Conservation (phyloP, 2,329 filamentous ascomycete genomes). For the Graphilbum ipis-grandicollis region DNA sequence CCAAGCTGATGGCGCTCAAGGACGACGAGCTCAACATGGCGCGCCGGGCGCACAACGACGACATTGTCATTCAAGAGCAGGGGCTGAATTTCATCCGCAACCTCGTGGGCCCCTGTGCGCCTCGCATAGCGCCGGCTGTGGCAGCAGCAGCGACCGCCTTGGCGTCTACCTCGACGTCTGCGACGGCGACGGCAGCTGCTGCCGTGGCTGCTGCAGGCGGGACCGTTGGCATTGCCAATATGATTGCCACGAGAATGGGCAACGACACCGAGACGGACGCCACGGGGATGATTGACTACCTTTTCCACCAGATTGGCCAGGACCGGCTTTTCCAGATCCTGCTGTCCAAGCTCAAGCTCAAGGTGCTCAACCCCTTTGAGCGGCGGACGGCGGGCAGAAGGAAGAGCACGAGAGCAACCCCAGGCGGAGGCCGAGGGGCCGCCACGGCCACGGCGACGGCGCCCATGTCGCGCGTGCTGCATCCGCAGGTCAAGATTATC, state of each 20-base stretch:
- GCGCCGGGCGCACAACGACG: constrained; percentile 55
- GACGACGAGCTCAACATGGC: constrained; percentile 52
- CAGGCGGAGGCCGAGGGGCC: background rate
- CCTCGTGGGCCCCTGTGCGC: constrained; percentile 40
- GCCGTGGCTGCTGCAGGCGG: background rate
- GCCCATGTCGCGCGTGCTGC: constrained; percentile 23
- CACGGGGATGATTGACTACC: constrained; percentile 65
- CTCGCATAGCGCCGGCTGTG: background rate
- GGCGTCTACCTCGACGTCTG: no score
- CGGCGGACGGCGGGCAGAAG: constrained; percentile 13
- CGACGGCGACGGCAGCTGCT: no score
- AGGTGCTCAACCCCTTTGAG: constrained; percentile 34
- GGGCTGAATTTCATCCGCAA: constrained; percentile 82
- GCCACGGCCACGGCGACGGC: background rate
- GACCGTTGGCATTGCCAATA: no score
- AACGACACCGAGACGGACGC: constrained; percentile 32
- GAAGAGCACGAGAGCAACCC: background rate
- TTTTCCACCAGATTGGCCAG: constrained; percentile 61
- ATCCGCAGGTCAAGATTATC: constrained; percentile 52
- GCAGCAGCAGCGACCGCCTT: constrained; percentile 17
- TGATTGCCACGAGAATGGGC: constrained; percentile 22
- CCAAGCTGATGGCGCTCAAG: constrained; percentile 31
- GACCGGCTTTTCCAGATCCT: constrained; percentile 68
- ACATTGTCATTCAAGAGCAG: constrained; percentile 78
- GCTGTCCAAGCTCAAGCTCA: constrained; percentile 55